These are phyloP conservation scores for Melanogaster broomeanus DNA, from an alignment of 768 basidiomycete genomes.

Conservation along the genomic window DNA sequence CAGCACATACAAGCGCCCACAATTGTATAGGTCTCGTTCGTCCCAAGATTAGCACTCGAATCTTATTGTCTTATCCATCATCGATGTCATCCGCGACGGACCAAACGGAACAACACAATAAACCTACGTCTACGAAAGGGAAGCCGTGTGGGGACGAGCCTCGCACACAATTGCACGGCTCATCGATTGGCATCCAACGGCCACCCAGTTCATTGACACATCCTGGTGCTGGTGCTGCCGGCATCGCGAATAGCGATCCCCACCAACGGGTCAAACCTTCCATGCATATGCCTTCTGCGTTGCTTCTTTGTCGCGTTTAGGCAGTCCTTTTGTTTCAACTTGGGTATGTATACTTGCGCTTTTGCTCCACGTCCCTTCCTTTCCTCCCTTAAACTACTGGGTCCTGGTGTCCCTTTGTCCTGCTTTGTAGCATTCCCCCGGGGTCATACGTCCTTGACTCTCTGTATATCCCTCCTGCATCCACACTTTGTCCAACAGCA, in stretches of 20 bases:
- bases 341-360: slow-evolving; percentile 12
- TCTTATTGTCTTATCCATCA: slow-evolving; percentile 8
- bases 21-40: slow-evolving; percentile 6
- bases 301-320: not conserved
- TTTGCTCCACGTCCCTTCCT: not conserved
- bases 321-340: slow-evolving; percentile 24
- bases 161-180: not conserved
- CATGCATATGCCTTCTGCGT: too few species aligned
- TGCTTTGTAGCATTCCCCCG: not conserved
- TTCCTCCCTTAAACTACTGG: slow-evolving; percentile 14
- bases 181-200: too few species aligned
- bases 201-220: too few species aligned
- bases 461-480: not conserved
- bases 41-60: slow-evolving; percentile 1
- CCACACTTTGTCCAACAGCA: not conserved
- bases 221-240: not conserved
- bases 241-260: not conserved
- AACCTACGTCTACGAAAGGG: not conserved
- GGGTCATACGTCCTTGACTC: not conserved
- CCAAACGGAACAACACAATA: slow-evolving; percentile 10
- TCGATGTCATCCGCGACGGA: not conserved
- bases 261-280: not conserved
- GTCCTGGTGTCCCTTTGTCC: slow-evolving; percentile 13
- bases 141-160: not conserved
- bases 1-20: not conserved